Conservation (phyloP, 805 yeast species). For the Wickerhamiella kazuoi region DNA sequence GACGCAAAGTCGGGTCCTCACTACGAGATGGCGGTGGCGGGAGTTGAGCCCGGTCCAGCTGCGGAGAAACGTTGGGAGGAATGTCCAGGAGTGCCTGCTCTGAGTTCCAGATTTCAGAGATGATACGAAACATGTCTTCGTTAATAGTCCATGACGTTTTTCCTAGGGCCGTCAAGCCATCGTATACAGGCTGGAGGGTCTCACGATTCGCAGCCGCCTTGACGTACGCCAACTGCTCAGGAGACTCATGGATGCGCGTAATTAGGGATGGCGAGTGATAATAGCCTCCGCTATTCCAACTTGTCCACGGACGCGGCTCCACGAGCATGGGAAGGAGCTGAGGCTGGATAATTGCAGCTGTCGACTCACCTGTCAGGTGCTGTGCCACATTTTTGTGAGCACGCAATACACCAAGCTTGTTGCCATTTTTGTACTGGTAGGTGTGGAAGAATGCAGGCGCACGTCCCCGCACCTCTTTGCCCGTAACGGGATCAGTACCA, state of each 20-base stretch:
- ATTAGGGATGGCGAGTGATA: slow-evolving; percentile 42
- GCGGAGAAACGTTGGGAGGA: slow-evolving; percentile 31
- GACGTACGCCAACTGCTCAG: slow-evolving; percentile 78
- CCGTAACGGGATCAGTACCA: slow-evolving; percentile 68
- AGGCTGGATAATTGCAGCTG: slow-evolving; percentile 55
- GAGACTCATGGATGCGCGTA: slow-evolving; percentile 65
- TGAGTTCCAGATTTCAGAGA: slow-evolving; percentile 72
- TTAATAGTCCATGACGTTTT: slow-evolving; percentile 87
- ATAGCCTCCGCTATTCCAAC: slow-evolving; percentile 75
- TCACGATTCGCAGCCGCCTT: slow-evolving; percentile 64
- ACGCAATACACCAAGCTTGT: slow-evolving; percentile 63
- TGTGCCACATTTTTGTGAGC: slow-evolving; percentile 52
- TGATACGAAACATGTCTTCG: slow-evolving; percentile 43
- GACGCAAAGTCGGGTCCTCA: slow-evolving; percentile 54
- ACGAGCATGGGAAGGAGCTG: slow-evolving; percentile 86
- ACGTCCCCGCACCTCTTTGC: slow-evolving; percentile 42
- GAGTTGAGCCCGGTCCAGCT: slow-evolving; percentile 26
- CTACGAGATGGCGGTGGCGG: slow-evolving; percentile 44
- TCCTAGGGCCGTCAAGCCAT: slow-evolving; percentile 76
- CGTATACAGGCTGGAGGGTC: slow-evolving; percentile 46
- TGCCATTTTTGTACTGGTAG: slow-evolving; percentile 65
- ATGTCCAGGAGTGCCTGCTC: slow-evolving; percentile 61
- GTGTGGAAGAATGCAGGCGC: slow-evolving; percentile 88
- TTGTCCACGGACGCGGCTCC: slow-evolving; percentile 76
- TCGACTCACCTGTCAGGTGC: slow-evolving; percentile 47